A percentile compares a stretch with the other conserved stretches of the same genome.
These are phyloP conservation scores for Neckera pumila DNA, from an alignment of 225 moss, liverwort and hornwort species.

Conservation along the genomic window DNA sequence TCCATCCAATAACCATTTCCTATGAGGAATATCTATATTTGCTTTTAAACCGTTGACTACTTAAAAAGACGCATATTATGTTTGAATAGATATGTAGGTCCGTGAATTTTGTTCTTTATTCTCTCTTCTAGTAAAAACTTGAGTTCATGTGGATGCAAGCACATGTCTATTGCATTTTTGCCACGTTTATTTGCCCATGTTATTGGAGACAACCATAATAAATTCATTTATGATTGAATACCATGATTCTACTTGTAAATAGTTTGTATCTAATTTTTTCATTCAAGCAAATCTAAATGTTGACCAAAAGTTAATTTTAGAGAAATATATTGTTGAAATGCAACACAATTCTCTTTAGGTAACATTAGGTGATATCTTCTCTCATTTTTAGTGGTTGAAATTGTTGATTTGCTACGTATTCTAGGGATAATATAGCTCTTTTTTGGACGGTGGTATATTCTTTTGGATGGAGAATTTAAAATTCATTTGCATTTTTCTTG, in stretches of 20 bases:
- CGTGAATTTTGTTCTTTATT: background rate
- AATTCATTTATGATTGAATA: background rate
- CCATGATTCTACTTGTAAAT: background rate
- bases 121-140: background rate
- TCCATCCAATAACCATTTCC: rapidly evolving
- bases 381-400: too few relatives aligned
- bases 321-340: rapidly evolving
- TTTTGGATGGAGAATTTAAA: too few relatives aligned
- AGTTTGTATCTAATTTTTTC: background rate
- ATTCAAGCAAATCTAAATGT: too few relatives aligned
- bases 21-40: too few relatives aligned
- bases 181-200: background rate
- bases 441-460: too few relatives aligned
- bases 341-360: rapidly evolving
- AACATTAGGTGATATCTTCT: too few relatives aligned
- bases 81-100: background rate
- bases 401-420: too few relatives aligned
- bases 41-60: too few relatives aligned
- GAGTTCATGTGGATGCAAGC: background rate
- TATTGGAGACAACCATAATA: too few relatives aligned
- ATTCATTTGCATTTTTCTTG: too few relatives aligned
- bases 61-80: background rate
- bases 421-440: too few relatives aligned
- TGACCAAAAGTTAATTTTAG: too few relatives aligned
- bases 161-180: background rate